phyloP scores from a whole-genome alignment of 176 grass and related monocot genomes.

The Rhynchospora breviuscula region DNA sequence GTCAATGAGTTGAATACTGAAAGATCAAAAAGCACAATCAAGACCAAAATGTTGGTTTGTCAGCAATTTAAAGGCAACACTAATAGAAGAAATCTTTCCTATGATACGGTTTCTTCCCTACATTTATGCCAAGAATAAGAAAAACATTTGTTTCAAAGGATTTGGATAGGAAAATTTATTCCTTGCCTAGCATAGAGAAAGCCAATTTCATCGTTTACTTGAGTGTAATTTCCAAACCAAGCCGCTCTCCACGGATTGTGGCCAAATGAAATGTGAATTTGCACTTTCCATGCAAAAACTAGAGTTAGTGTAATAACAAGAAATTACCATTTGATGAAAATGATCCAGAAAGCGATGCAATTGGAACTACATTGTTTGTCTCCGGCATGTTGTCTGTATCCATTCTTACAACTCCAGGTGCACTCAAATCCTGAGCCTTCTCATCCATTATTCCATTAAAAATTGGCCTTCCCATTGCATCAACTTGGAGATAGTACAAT shows the following conservation, averaged over 20 bases:
- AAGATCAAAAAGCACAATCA: neutral
- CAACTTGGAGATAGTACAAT: constrained; percentile 6
- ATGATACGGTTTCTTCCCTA: neutral
- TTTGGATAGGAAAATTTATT: neutral
- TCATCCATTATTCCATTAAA: constrained; percentile 13
- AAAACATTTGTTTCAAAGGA: neutral
- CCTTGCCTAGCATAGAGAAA: neutral
- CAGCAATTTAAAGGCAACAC: neutral
- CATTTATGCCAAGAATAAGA: neutral
- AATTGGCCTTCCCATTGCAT: neutral
- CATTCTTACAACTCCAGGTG: neutral
- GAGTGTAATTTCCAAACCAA: neutral
- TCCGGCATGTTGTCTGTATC: neutral
- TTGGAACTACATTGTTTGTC: constrained; percentile 13
- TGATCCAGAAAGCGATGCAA: constrained; percentile 9
- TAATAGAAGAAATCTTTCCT: neutral
- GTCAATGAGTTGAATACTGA: neutral
- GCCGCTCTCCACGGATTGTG: neutral
- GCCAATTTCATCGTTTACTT: neutral
- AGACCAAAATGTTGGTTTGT: neutral
- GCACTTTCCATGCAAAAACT: neutral
- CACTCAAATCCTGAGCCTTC: constrained; percentile 1
- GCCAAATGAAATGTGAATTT: neutral
- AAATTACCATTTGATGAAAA: constrained; percentile 3
- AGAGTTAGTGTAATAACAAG: neutral